Evolutionary conservation across 2,329 filamentous ascomycete species (phyloP).

Genomic region (Xylaria polymorpha): DNA sequence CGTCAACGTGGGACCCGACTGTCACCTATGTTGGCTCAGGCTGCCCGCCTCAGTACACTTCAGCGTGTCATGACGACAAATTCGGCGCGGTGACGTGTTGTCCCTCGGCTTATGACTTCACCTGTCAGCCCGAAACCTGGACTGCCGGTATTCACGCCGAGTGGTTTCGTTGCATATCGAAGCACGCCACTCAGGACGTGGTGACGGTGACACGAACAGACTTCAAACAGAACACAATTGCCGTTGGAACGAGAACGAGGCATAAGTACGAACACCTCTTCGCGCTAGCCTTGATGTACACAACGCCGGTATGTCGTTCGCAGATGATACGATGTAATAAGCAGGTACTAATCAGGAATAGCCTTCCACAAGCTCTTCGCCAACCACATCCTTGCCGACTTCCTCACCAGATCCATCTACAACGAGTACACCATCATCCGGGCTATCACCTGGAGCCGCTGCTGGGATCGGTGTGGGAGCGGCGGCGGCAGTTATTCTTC

Average conservation of each 20-base stretch:
- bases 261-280: slow-evolving; percentile 31
- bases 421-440: slow-evolving; percentile 6
- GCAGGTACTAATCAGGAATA: slow-evolving; percentile 13
- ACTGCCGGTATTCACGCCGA: slow-evolving; percentile 22
- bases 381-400: slow-evolving; percentile 18
- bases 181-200: slow-evolving; percentile 5
- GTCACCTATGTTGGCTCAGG: slow-evolving; percentile 38
- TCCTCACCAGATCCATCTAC: slow-evolving; percentile 12
- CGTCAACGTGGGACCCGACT: slow-evolving; percentile 37
- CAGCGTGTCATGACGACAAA: slow-evolving; percentile 37
- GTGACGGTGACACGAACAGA: slow-evolving; percentile 35
- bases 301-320: slow-evolving; percentile 35
- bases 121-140: slow-evolving; percentile 22
- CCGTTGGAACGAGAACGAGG: slow-evolving; percentile 10
- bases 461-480: slow-evolving; percentile 33
- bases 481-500: slow-evolving; percentile 16
- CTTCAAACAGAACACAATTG: slow-evolving; percentile 22
- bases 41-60: slow-evolving; percentile 43
- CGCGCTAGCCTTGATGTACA: slow-evolving; percentile 41
- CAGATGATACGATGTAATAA: neutral
- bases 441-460: slow-evolving; percentile 27
- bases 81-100: slow-evolving; percentile 43
- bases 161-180: slow-evolving; percentile 39
- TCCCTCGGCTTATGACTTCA: slow-evolving; percentile 38
- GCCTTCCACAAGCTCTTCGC: slow-evolving; percentile 17